Percentiles rank a stretch among this genome's conserved stretches.
Evolutionary conservation across 1,284 basidiomycete species (phyloP).

Genomic region (Cryptococcus sp.): DNA sequence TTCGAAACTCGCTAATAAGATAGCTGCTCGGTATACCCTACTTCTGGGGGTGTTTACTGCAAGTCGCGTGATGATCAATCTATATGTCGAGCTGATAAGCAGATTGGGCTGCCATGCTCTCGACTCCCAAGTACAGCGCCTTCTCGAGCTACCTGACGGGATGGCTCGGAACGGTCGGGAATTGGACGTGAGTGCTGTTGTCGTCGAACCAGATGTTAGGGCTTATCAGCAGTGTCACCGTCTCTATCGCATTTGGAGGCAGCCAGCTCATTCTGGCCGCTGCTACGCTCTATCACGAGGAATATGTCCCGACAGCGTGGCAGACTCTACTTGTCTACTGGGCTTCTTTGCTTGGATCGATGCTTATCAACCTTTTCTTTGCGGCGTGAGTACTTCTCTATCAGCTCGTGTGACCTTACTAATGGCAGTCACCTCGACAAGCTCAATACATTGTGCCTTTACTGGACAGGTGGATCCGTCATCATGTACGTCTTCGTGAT

Average conservation of each 20-base stretch:
- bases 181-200: slow-evolving; percentile 47
- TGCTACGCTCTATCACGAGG: slow-evolving; percentile 48
- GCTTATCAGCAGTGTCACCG: slow-evolving; percentile 36
- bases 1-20: neutral
- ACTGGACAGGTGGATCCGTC: slow-evolving; percentile 49
- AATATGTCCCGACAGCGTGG: slow-evolving; percentile 48
- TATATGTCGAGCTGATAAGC: slow-evolving; percentile 1
- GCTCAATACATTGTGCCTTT: slow-evolving; percentile 48
- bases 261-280: slow-evolving; percentile 51
- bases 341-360: slow-evolving; percentile 45
- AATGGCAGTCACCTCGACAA: slow-evolving; percentile 37
- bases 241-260: slow-evolving; percentile 52
- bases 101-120: slow-evolving; percentile 51
- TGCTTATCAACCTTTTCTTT: slow-evolving; percentile 46
- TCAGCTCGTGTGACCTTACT: neutral
- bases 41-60: slow-evolving; percentile 51
- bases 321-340: slow-evolving; percentile 50
- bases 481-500: slow-evolving; percentile 43
- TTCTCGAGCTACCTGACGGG: slow-evolving; percentile 51
- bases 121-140: slow-evolving; percentile 48
- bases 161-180: slow-evolving; percentile 51
- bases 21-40: slow-evolving; percentile 50
- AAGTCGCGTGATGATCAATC: slow-evolving; percentile 3
- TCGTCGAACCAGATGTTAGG: slow-evolving; percentile 3
- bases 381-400: slow-evolving; percentile 29